Evolutionary conservation across 2,329 filamentous ascomycete genomes (phyloP).

Genomic region (Colletotrichum destructivum): DNA sequence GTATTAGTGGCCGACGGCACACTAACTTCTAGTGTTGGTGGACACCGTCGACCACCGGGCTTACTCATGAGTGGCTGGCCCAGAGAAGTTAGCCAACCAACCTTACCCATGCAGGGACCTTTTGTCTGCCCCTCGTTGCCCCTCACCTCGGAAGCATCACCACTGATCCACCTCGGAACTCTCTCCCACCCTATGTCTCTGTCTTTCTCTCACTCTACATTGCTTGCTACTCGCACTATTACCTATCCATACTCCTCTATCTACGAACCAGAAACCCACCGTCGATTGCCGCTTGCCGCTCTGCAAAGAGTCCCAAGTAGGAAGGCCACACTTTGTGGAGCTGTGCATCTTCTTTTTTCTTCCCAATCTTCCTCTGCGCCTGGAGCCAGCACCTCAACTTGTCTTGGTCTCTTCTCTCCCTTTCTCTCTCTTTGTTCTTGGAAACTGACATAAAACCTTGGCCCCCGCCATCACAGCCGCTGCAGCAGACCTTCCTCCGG

Average conservation of each 20-base stretch:
- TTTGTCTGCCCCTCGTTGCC: conserved; percentile 43
- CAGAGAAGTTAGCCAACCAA: conserved; percentile 12
- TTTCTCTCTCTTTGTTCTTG: conserved; percentile 4
- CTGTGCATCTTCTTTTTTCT: conserved; percentile 26
- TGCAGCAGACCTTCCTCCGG: conserved; percentile 18
- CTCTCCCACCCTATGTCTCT: conserved; percentile 7
- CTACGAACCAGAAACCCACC: conserved; percentile 23
- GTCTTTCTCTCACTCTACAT: not conserved
- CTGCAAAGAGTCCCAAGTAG: conserved; percentile 31
- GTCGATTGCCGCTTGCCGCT: conserved; percentile 30
- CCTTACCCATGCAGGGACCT: conserved; percentile 42
- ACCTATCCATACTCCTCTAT: conserved; percentile 8
- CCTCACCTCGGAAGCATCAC: conserved; percentile 40
- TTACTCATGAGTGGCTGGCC: conserved; percentile 9
- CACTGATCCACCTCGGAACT: conserved; percentile 30
- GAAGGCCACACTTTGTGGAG: conserved; percentile 38
- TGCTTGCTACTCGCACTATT: not conserved
- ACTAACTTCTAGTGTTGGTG: not conserved
- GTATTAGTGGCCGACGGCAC: conserved; percentile 18
- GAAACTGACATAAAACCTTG: conserved; percentile 23
- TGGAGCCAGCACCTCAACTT: not conserved
- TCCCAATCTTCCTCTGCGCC: not conserved
- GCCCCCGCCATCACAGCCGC: not conserved
- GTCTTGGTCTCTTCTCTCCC: not conserved
- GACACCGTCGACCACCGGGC: conserved; percentile 12